phyloP scores from a whole-genome alignment of 768 basidiomycete genomes.

The Naganishia antarctica region DNA sequence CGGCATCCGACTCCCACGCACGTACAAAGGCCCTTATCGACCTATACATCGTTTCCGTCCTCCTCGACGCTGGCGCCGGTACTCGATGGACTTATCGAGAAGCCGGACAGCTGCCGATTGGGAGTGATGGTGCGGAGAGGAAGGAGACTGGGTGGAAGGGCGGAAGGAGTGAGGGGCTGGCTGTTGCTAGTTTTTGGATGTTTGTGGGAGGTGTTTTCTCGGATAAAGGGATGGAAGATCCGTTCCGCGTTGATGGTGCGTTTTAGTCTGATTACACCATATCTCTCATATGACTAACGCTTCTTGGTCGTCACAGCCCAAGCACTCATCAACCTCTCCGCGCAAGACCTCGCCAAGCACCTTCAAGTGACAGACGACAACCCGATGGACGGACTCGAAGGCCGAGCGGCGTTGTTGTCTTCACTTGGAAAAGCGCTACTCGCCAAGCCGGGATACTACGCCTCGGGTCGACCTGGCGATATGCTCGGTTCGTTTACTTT shows the following conservation, averaged over 20 bases:
- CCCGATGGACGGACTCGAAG: constrained; percentile 84
- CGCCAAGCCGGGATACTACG: constrained; percentile 64
- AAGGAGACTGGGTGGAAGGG: constrained; percentile 53
- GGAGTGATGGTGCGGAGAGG: constrained; percentile 25
- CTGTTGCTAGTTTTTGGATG: constrained; percentile 86
- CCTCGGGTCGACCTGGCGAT: constrained; percentile 69
- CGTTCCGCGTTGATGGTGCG: neutral
- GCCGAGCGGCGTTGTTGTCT: constrained; percentile 70
- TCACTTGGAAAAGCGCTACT: constrained; percentile 69
- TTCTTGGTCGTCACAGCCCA: too few relatives aligned
- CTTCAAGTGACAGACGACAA: constrained; percentile 75
- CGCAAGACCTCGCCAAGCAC: constrained; percentile 58
- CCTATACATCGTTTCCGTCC: constrained; percentile 77
- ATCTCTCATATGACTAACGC: too few relatives aligned
- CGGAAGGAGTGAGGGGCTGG: constrained; percentile 66
- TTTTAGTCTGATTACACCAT: neutral
- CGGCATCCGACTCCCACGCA: constrained; percentile 47
- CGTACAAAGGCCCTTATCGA: constrained; percentile 73
- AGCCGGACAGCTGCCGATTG: constrained; percentile 3
- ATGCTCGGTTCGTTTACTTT: constrained; percentile 59
- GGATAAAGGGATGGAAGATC: constrained; percentile 47
- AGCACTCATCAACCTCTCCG: constrained; percentile 64
- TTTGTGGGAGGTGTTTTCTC: constrained; percentile 80
- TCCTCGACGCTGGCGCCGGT: constrained; percentile 64
- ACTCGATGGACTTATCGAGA: constrained; percentile 21